Percentiles rank a stretch among this genome's conserved stretches.
Conservation (phyloP, 257 asterid species). For the Pogostemon cablin region DNA sequence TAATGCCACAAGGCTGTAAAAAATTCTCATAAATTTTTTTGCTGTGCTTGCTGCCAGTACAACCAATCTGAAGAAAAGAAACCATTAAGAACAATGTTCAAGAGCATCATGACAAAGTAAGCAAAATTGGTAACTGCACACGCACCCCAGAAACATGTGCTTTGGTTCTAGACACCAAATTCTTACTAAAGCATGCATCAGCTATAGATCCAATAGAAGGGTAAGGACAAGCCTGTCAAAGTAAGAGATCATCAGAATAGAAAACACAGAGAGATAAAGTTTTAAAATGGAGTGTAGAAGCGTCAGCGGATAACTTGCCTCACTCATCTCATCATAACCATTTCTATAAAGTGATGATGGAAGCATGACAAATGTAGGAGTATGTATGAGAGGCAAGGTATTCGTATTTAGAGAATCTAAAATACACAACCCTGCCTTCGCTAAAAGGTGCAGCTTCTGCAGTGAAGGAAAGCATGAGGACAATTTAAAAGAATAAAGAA, state of each 20-base stretch:
- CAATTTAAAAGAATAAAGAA: constrained; percentile 15
- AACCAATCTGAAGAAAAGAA: constrained; percentile 41
- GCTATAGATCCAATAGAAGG: constrained; percentile 42
- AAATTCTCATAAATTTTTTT: constrained; percentile 36
- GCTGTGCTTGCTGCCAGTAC: constrained; percentile 33
- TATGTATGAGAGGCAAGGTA: constrained; percentile 30
- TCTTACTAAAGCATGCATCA: constrained; percentile 55
- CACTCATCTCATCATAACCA: constrained; percentile 45
- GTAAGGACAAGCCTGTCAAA: constrained; percentile 50
- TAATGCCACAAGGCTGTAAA: constrained; percentile 42
- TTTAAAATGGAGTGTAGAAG: constrained; percentile 29
- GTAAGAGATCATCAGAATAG: constrained; percentile 33
- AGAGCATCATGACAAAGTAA: constrained; percentile 15
- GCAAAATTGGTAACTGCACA: constrained; percentile 19
- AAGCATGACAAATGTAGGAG: constrained; percentile 64
- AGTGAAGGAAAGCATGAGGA: constrained; percentile 32
- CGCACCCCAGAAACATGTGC: constrained; percentile 51
- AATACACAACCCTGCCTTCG: constrained; percentile 73
- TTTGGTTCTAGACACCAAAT: constrained; percentile 52
- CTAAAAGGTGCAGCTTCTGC: constrained; percentile 80
- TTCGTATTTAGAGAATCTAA: constrained; percentile 53
- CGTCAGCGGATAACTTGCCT: constrained; percentile 52
- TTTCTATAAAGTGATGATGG: constrained; percentile 79
- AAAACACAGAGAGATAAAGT: constrained; percentile 11
- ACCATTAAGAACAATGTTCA: constrained; percentile 26